phyloP scores from a whole-genome alignment of 495 filamentous ascomycete species.

The Aspergillus bridgeri region DNA sequence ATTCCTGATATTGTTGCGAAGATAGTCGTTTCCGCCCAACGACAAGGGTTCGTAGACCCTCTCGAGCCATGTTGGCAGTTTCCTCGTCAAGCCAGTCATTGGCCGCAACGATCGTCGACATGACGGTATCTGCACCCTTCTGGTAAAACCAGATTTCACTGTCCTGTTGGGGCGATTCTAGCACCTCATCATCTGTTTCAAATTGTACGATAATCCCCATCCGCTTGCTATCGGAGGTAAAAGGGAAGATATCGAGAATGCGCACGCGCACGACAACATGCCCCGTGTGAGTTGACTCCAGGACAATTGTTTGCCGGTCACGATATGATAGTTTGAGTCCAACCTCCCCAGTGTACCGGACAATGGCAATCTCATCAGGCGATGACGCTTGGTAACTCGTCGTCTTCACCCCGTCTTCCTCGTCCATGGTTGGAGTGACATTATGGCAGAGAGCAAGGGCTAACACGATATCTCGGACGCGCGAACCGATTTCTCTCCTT shows the following conservation, averaged over 20 bases:
- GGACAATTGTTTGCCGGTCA: constrained; percentile 76
- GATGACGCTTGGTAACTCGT: constrained; percentile 95
- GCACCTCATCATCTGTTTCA: constrained; percentile 41
- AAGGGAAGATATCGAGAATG: constrained; percentile 93
- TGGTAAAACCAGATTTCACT: constrained; percentile 98
- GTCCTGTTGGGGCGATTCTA: constrained; percentile 35
- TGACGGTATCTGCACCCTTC: constrained; percentile 97
- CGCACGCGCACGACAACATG: constrained; percentile 77
- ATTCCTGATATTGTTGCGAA: constrained; percentile 70
- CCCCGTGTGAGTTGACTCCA: constrained; percentile 76
- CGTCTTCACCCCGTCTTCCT: constrained; percentile 70
- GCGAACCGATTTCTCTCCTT: constrained; percentile 85
- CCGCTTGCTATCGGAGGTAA: constrained; percentile 94
- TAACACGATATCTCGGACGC: constrained; percentile 85
- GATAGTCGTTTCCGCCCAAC: constrained; percentile 84
- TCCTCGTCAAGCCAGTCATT: constrained; percentile 99
- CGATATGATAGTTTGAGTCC: constrained; percentile 82
- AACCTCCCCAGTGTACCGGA: constrained; percentile 90
- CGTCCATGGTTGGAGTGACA: constrained; percentile 87
- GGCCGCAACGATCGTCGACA: constrained; percentile 85
- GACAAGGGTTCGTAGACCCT: constrained; percentile 91
- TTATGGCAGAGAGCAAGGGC: constrained; percentile 96
- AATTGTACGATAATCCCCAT: constrained; percentile 99
- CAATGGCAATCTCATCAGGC: constrained; percentile 97
- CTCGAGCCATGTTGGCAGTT: constrained; percentile 96